Conservation (phyloP, 139 green algal genomes). For the Deuterostichococcus epilithicus region DNA sequence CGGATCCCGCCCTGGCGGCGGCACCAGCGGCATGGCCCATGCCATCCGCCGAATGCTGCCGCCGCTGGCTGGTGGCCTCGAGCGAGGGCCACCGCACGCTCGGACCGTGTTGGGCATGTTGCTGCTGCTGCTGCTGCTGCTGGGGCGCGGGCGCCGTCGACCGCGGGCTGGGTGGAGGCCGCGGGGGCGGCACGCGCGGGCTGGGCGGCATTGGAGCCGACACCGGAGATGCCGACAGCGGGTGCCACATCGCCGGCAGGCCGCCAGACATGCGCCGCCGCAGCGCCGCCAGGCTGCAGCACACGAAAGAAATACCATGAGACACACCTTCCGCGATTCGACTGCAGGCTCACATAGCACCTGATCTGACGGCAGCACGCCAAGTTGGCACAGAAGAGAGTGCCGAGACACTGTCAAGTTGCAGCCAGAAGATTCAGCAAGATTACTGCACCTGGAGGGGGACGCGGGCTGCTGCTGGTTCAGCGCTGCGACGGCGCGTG, state of each 20-base stretch:
- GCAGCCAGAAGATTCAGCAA: background rate
- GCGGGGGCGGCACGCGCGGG: background rate
- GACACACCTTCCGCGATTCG: background rate
- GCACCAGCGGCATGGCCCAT: background rate
- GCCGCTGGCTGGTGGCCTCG: background rate
- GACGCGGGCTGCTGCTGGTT: slow-evolving; percentile 4
- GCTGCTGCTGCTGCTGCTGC: slow-evolving; percentile 11
- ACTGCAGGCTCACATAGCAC: background rate
- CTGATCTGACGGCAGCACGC: slow-evolving; percentile 4
- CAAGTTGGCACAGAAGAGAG: background rate
- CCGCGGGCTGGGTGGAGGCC: background rate
- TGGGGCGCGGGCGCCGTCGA: background rate
- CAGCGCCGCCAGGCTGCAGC: slow-evolving; percentile 2
- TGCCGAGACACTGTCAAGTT: too few species aligned
- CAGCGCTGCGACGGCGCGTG: background rate
- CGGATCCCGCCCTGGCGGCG: background rate
- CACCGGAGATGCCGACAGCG: background rate
- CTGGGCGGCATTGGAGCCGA: background rate
- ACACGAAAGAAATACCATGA: background rate
- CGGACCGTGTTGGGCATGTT: background rate
- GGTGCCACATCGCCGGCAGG: background rate
- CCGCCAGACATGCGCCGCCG: background rate
- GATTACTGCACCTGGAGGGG: background rate
- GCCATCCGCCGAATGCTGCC: background rate
- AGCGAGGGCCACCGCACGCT: background rate